Base-by-base conservation (phyloP, 805 yeast species). In the Candida glaebosa region DNA sequence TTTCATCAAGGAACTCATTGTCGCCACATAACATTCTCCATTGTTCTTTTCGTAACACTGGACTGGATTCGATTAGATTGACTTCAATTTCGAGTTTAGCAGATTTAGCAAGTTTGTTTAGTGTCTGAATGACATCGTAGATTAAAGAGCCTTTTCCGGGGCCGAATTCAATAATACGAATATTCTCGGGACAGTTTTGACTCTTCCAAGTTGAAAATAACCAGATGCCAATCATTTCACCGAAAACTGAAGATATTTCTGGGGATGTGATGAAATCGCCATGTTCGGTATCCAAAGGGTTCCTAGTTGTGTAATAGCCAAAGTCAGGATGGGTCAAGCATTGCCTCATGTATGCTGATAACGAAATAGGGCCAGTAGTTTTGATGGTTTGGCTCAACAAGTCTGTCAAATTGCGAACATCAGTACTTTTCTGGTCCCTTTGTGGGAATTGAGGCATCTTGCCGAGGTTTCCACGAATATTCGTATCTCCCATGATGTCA, bases 181-280 rank as follows among this genome's bases (percentile, higher is more conserved):
- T 60, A 9, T 56, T 53, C n/a, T 51, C 31, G 0, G 86, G 82
- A 34, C 58, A 66, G 19, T 75, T 70, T 49, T 83, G 90, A 1
- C 66, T 56, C 25, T 74, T 45, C 86, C 89, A 85, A 8, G 63
- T 57, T 9, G 76, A 65, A 45, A 67, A 78, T 43, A 72, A 66
- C 87, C 95, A 87, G 4, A 87, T 63, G 0, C 93, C 95, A 44
- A 85, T 71, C 67, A 85, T 76, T 57, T 87, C 95, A 16, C 96
- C 96, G 66, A 87, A 87, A 65, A 87, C 82, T 31, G 86, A 87
- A 5, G 91, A 83, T 38, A 87, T 85, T 60, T 87, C 96, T 0
- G 96, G 96, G 0, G 91, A 82, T 0, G 96, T 87, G 39, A 82
- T 73, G 58, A 87, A 87, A 59, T 87, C 96, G 4, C 95, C 95